Conservation (phyloP, 2,329 filamentous ascomycete genomes). For the Sporothrix phasma region DNA sequence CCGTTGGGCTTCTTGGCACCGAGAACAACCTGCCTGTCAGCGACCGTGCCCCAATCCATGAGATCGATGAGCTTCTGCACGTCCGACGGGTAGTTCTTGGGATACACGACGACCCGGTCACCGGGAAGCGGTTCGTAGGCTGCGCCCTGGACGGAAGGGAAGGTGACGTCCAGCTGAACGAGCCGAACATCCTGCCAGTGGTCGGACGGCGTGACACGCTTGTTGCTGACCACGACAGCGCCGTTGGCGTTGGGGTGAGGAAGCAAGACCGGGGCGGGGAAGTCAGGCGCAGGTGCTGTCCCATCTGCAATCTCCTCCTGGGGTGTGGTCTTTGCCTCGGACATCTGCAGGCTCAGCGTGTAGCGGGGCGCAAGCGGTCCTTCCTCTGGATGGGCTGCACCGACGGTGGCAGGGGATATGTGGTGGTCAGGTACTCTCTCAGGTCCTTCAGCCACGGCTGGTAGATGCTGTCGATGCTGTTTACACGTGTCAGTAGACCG, state of each 20-base stretch:
- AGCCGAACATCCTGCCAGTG: slow-evolving; percentile 95
- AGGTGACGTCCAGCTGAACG: slow-evolving; percentile 48
- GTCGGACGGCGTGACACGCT: slow-evolving; percentile 58
- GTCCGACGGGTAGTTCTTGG: slow-evolving; percentile 76
- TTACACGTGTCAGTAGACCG: background rate
- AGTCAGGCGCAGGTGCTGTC: background rate
- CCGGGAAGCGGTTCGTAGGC: slow-evolving; percentile 50
- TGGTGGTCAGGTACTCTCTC: slow-evolving; percentile 52
- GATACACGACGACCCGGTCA: slow-evolving; percentile 71
- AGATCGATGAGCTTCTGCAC: slow-evolving; percentile 67
- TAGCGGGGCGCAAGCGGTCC: slow-evolving; percentile 69
- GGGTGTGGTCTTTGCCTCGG: background rate
- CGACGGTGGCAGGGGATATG: slow-evolving; percentile 59
- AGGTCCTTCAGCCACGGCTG: slow-evolving; percentile 66
- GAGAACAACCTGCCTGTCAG: slow-evolving; percentile 58
- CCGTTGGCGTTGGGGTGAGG: slow-evolving; percentile 47
- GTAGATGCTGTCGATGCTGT: slow-evolving; percentile 71
- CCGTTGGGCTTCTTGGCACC: slow-evolving; percentile 18
- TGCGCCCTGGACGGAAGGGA: slow-evolving; percentile 16
- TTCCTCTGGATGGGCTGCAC: slow-evolving; percentile 61
- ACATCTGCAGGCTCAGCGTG: slow-evolving; percentile 23
- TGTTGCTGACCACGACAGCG: slow-evolving; percentile 55
- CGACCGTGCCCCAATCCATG: slow-evolving; percentile 67
- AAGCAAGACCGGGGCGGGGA: slow-evolving; percentile 32
- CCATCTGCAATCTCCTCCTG: background rate